phyloP scores from a whole-genome alignment of 1,284 basidiomycete genomes.

The Ustilago tritici region DNA sequence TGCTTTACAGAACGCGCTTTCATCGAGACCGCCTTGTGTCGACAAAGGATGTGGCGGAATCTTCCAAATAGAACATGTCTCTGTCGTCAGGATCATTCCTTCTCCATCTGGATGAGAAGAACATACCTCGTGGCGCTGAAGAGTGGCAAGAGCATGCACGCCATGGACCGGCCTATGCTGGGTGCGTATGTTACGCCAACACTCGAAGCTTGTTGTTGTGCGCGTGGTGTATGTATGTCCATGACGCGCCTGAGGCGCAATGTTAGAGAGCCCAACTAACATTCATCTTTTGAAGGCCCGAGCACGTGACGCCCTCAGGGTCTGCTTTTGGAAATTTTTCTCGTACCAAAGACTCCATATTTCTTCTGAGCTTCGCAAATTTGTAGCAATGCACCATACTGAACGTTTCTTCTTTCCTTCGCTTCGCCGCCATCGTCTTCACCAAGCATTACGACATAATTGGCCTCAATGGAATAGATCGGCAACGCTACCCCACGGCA shows the following conservation, averaged over 20 bases:
- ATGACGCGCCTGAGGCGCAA: neutral
- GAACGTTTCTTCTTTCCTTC: neutral
- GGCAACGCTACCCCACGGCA: no score
- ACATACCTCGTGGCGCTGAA: constrained; percentile 7
- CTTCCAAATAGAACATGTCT: neutral
- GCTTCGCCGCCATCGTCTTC: neutral
- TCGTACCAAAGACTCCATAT: constrained; percentile 17
- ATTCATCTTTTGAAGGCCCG: neutral
- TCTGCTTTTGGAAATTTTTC: constrained; percentile 15
- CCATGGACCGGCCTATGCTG: neutral
- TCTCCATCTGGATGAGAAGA: neutral
- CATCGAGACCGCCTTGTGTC: neutral
- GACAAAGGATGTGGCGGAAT: neutral
- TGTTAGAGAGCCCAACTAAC: neutral
- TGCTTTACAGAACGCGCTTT: neutral
- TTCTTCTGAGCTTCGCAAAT: constrained; percentile 13
- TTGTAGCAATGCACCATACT: constrained; percentile 4
- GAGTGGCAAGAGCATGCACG: neutral
- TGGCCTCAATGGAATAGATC: no score
- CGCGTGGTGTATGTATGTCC: neutral
- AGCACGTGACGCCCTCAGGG: constrained; percentile 23
- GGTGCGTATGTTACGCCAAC: neutral
- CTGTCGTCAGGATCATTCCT: constrained; percentile 5
- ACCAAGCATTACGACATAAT: neutral
- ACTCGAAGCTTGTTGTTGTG: neutral